Percentiles rank a stretch among this genome's conserved stretches.
Evolutionary conservation across 768 basidiomycete genomes (phyloP).

Genomic region (Mycena indigotica): DNA sequence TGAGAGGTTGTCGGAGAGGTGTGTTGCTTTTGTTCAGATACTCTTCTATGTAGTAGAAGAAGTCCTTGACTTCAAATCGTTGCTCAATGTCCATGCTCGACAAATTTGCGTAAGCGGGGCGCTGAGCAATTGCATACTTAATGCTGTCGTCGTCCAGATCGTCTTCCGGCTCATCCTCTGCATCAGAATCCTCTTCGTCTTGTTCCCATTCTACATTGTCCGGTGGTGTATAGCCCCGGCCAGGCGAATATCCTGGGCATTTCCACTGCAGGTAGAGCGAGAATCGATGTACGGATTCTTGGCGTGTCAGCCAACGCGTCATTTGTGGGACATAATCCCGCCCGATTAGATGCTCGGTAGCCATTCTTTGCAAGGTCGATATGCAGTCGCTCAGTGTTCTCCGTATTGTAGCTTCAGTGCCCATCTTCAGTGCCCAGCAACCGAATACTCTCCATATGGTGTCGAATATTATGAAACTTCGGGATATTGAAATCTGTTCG

Average conservation of each 20-base stretch:
- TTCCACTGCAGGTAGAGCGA: background rate
- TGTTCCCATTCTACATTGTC: background rate
- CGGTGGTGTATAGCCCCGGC: background rate
- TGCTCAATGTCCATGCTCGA: background rate
- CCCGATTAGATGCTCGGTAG: conserved; percentile 30
- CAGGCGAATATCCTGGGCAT: background rate
- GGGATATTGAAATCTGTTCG: conserved; percentile 38
- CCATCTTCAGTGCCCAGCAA: conserved; percentile 26
- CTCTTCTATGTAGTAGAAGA: no score
- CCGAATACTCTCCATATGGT: conserved; percentile 26
- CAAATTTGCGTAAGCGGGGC: background rate
- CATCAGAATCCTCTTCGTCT: background rate
- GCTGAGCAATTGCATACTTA: background rate
- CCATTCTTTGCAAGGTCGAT: background rate
- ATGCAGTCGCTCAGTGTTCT: background rate
- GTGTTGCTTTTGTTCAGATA: no score
- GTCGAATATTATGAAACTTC: conserved; percentile 28
- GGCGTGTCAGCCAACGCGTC: background rate
- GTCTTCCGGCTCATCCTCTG: background rate
- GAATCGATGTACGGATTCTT: background rate
- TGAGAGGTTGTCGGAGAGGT: no score
- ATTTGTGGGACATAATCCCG: background rate
- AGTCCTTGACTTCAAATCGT: background rate
- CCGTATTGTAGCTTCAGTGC: background rate
- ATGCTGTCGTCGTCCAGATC: background rate